phyloP scores from a whole-genome alignment of 305 asterid genomes.

The Stenogyne calaminthoides region DNA sequence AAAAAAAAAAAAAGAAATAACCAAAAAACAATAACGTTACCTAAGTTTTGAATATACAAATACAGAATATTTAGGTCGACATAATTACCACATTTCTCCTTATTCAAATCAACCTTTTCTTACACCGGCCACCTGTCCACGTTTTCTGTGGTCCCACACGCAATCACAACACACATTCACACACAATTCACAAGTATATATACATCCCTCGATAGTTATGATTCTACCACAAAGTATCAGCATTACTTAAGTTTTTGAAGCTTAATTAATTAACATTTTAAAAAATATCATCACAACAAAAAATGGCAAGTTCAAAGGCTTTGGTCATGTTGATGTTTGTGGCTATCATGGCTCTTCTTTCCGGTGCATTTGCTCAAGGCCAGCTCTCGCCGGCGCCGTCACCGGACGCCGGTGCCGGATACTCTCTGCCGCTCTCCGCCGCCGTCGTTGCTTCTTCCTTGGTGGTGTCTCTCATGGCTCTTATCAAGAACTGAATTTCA shows the following conservation, averaged over 20 bases:
- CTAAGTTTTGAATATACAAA: background rate
- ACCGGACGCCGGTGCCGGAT: constrained; percentile 45
- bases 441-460: constrained; percentile 49
- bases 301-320: constrained; percentile 38
- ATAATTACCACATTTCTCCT: background rate
- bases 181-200: background rate
- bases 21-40: background rate
- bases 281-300: background rate
- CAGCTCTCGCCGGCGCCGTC: constrained; percentile 46
- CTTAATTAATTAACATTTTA: background rate
- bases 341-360: constrained; percentile 31
- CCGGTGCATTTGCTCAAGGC: constrained; percentile 46
- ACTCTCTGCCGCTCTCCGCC: constrained; percentile 45
- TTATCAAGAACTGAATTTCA: constrained; percentile 34
- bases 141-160: constrained; percentile 38
- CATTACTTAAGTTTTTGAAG: background rate
- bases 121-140: constrained; percentile 35
- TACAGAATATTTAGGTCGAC: background rate
- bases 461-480: constrained; percentile 41
- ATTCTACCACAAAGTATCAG: background rate
- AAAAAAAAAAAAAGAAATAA: background rate
- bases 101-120: background rate
- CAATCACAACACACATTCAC: background rate
- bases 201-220: background rate
- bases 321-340: constrained; percentile 37